Conservation (phyloP, 176 grass and related monocot species). For the Triticum urartu region DNA sequence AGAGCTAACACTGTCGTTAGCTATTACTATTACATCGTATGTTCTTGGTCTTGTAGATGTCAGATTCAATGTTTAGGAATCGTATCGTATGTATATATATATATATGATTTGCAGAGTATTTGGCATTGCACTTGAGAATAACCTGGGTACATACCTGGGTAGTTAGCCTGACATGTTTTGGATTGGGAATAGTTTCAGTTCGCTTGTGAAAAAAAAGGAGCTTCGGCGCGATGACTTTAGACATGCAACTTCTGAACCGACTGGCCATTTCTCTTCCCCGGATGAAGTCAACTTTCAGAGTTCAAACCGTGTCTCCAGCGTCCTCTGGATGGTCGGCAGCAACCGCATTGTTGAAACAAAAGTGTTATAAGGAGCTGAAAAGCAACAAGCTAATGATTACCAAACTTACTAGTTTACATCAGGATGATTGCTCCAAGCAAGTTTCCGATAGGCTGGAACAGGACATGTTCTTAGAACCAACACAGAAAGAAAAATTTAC, state of each 20-base stretch:
- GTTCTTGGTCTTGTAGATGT: constrained; percentile 20
- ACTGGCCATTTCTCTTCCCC: neutral
- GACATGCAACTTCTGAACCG: neutral
- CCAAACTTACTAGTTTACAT: constrained; percentile 90
- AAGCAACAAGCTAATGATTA: constrained; percentile 6
- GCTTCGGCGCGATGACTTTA: neutral
- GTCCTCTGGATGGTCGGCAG: neutral
- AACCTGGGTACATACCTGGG: neutral
- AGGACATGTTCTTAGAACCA: constrained; percentile 26
- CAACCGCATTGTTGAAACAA: neutral
- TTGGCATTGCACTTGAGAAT: neutral
- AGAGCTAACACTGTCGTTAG: neutral
- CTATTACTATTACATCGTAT: neutral
- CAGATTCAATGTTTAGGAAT: neutral
- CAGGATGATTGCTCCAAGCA: constrained; percentile 87
- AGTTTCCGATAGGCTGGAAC: constrained; percentile 89
- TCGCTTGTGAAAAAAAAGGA: neutral
- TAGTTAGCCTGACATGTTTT: neutral
- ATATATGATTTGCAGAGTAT: neutral
- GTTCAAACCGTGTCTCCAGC: neutral
- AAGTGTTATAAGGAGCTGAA: neutral
- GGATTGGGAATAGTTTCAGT: neutral
- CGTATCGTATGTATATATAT: neutral
- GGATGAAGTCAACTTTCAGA: neutral
- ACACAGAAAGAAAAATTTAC: neutral